Percentiles rank a stretch among this genome's conserved stretches.
phyloP scores from a whole-genome alignment of 2,329 filamentous ascomycete species.

The Ophiocordyceps sinensis region DNA sequence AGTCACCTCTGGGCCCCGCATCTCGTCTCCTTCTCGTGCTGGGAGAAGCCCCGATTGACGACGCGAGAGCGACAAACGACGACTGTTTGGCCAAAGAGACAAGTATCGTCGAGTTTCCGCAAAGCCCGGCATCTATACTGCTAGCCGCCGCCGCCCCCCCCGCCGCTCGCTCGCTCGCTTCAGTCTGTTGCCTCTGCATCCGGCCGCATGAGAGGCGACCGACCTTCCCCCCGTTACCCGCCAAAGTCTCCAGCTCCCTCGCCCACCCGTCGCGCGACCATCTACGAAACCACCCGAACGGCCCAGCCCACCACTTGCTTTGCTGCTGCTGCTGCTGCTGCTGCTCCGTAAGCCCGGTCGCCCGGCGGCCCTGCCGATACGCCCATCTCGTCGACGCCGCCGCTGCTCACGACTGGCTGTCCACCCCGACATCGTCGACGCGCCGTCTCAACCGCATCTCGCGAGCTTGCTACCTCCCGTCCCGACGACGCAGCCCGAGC shows the following conservation, averaged over 20 bases:
- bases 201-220: constrained; percentile 15
- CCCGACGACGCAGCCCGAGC: background rate
- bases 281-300: background rate
- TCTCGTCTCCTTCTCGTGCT: background rate
- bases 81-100: background rate
- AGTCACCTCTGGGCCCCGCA: background rate
- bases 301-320: constrained; percentile 1
- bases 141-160: too few relatives aligned
- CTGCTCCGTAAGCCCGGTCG: background rate
- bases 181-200: background rate
- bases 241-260: constrained; percentile 2
- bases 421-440: constrained; percentile 1
- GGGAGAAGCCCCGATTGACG: background rate
- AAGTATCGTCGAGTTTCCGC: too few relatives aligned
- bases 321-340: constrained; percentile 1
- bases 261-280: background rate
- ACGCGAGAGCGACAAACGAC: background rate
- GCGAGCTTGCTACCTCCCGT: background rate
- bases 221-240: constrained; percentile 7
- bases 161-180: too few relatives aligned
- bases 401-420: constrained; percentile 4
- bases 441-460: background rate
- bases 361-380: background rate
- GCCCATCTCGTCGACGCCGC: background rate
- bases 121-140: too few relatives aligned